Evolutionary conservation across 2,329 filamentous ascomycete genomes (phyloP), one percentile per base, ranked within the genome.

Genomic region (Colletotrichum scovillei): DNA sequence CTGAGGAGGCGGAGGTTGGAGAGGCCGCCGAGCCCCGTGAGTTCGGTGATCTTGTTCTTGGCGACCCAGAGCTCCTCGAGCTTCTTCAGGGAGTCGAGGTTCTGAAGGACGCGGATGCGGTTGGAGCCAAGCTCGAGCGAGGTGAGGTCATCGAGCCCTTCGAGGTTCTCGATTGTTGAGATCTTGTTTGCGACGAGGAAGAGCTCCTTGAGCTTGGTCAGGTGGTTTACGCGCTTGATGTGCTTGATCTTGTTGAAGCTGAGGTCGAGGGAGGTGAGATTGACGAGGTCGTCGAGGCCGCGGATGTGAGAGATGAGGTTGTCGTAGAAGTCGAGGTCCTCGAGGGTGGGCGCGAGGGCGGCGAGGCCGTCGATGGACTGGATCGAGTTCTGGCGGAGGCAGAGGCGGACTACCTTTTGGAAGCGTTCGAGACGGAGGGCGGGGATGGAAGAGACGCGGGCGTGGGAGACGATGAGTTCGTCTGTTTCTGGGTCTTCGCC

Each of bases 181-280:
- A 99, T 97, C 82, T 97, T 97, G 84, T 99, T 98, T 80, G 97
- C 94, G 63, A 98, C 95, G 78, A 99, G 94, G 82, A 93, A 99
- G 3, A 99, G 82, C 77, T 98, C 95, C 75, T 89, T 93, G 70
- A 98, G 88, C 67, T 95, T 89, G 26, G 86, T 92, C 72, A 99
- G 86, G 78, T 96, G 93, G 72, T 89, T 89, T 76, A 98, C 86
- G 78, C 96, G 92, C 84, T 97, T 98, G 86, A 99, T 97, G 84
- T 98, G 95, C 82, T 98, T 98, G 86, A 99, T 96, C 87, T 98
- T 98, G 87, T 99, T 99, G 90, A 98, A 99, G 82, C 94, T 97
- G 64, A 99, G 88, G 81, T 99, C 97, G 67, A 99, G 90, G 69
- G 87, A 93, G 6, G 90, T 94, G 67, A 99, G 89, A 74, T 93